Conservation (phyloP, 2,329 filamentous ascomycete species). For the Escovopsis sp. region DNA sequence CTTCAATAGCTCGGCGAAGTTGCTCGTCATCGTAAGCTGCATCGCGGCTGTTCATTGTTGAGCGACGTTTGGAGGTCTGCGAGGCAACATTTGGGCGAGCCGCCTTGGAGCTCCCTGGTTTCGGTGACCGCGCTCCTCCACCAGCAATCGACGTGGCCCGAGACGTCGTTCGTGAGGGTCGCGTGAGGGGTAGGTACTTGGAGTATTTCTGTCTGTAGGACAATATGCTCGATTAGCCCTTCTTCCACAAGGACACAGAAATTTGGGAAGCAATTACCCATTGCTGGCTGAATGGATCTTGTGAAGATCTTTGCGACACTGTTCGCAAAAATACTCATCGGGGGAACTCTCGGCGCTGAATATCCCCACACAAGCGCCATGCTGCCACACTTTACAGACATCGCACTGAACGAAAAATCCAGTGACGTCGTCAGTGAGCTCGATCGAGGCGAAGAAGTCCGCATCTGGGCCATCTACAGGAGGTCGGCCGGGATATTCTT, state of each 20-base stretch:
- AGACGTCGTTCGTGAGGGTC: conserved; percentile 40
- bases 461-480: conserved; percentile 45
- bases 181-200: conserved; percentile 47
- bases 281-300: conserved; percentile 66
- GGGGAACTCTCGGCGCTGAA: conserved; percentile 87
- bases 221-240: neutral
- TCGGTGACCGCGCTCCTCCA: conserved; percentile 40
- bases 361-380: conserved; percentile 93
- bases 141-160: conserved; percentile 53
- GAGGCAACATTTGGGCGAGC: conserved; percentile 35
- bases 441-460: conserved; percentile 42
- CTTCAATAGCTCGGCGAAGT: conserved; percentile 77
- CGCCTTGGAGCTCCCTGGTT: conserved; percentile 39
- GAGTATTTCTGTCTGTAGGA: conserved; percentile 46
- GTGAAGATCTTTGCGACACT: conserved; percentile 84
- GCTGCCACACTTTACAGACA: conserved; percentile 95
- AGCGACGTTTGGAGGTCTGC: conserved; percentile 65
- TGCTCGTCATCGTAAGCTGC: conserved; percentile 93
- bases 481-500: conserved; percentile 83
- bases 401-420: conserved; percentile 98
- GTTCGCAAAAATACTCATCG: conserved; percentile 95
- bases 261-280: conserved; percentile 44
- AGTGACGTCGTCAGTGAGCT: conserved; percentile 70
- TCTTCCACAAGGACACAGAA: neutral
- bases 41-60: conserved; percentile 93